Conservation (phyloP, 108 stramenopile genomes). For the Schizochytrium sp. region DNA sequence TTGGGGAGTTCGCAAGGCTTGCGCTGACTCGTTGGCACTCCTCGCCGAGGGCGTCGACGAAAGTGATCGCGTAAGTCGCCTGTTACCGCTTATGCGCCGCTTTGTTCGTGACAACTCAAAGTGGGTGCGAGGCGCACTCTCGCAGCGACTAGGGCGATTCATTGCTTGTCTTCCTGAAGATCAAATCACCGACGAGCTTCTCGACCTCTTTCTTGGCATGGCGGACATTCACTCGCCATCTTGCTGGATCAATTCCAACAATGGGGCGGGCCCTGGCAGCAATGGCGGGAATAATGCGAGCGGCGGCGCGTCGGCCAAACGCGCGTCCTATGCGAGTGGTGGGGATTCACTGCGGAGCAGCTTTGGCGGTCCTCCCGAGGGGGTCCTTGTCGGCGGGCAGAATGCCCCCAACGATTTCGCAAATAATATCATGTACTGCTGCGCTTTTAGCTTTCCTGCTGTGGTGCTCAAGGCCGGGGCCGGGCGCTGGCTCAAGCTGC, state of each 20-base stretch:
- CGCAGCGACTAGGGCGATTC: conserved; percentile 54
- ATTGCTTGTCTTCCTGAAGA: conserved; percentile 45
- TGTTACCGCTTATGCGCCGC: conserved; percentile 39
- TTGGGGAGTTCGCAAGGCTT: conserved; percentile 71
- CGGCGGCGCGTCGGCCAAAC: background rate
- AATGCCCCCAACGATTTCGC: background rate
- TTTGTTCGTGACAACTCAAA: conserved; percentile 42
- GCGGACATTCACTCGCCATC: conserved; percentile 64
- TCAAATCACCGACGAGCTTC: conserved; percentile 41
- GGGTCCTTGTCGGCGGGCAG: background rate
- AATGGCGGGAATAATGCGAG: background rate
- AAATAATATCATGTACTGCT: conserved; percentile 83
- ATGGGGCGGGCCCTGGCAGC: background rate
- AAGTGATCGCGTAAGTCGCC: conserved; percentile 20
- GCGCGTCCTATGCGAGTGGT: background rate
- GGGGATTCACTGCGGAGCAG: background rate
- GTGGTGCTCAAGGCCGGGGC: conserved; percentile 75
- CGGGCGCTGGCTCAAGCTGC: conserved; percentile 69
- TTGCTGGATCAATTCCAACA: conserved; percentile 15
- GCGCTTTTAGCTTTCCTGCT: conserved; percentile 93
- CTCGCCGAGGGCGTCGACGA: conserved; percentile 36
- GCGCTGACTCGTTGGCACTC: conserved; percentile 53
- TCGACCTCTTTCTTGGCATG: conserved; percentile 70
- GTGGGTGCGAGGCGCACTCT: conserved; percentile 43
- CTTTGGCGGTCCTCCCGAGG: conserved; percentile 23